Evolutionary conservation across 495 filamentous ascomycete species (phyloP).

Genomic region (Hyaloscypha finlandica): DNA sequence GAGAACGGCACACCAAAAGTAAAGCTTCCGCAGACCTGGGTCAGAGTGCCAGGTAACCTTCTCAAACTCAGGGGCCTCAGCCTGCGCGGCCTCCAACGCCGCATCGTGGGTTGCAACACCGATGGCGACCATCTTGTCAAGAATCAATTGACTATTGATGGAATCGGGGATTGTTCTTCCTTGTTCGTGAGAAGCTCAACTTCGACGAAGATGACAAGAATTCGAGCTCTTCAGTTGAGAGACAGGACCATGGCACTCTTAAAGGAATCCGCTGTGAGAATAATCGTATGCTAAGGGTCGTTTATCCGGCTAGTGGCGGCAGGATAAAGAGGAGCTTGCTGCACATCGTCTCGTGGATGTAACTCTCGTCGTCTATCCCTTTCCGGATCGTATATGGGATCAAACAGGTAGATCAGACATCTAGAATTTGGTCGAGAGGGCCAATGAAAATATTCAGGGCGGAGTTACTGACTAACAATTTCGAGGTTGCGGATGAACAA

Average conservation of each 20-base stretch:
- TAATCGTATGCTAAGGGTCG: background rate
- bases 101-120: conserved; percentile 8
- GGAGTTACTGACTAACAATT: background rate
- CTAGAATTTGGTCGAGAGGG: conserved; percentile 1
- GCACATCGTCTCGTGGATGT: conserved; percentile 16
- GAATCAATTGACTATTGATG: background rate
- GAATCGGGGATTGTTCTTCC: background rate
- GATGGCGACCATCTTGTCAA: conserved; percentile 23
- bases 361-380: conserved; percentile 24
- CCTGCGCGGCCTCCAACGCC: conserved; percentile 38
- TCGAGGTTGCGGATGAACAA: conserved; percentile 10
- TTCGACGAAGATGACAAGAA: background rate
- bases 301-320: conserved; percentile 5
- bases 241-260: conserved; percentile 2
- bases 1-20: conserved; percentile 40
- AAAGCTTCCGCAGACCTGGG: conserved; percentile 39
- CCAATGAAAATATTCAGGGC: background rate
- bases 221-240: background rate
- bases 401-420: conserved; percentile 4
- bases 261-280: conserved; percentile 2
- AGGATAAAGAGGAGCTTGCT: conserved; percentile 6
- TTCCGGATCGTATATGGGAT: conserved; percentile 17
- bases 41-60: conserved; percentile 40
- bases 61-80: conserved; percentile 56
- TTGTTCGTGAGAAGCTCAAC: background rate